Evolutionary conservation across 768 basidiomycete species (phyloP).

Genomic region (Mycena polygramma): DNA sequence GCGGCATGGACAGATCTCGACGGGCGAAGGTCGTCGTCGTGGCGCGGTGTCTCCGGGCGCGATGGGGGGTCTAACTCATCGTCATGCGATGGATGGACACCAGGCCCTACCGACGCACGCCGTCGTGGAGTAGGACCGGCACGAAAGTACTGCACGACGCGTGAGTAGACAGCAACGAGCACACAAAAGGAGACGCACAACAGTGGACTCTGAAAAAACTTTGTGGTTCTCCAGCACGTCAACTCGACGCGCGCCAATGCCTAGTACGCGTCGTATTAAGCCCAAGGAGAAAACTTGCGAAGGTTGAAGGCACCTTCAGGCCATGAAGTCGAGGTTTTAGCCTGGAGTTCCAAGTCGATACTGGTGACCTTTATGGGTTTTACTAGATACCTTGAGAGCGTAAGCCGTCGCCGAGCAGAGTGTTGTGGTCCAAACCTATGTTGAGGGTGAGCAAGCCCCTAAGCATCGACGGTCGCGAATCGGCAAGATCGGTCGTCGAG

Average conservation of each 20-base stretch:
- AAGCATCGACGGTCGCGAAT: slow-evolving; percentile 66
- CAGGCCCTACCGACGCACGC: slow-evolving; percentile 63
- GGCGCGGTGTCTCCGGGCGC: slow-evolving; percentile 31
- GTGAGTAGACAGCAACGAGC: too few relatives aligned
- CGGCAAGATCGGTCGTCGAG: slow-evolving; percentile 33
- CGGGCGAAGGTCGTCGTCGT: slow-evolving; percentile 22
- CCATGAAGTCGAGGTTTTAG: slow-evolving; percentile 80
- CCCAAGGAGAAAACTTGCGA: slow-evolving; percentile 7
- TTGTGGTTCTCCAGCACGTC: slow-evolving; percentile 85
- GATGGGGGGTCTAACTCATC: slow-evolving; percentile 41
- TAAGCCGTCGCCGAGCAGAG: slow-evolving; percentile 17
- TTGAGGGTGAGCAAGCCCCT: slow-evolving; percentile 75
- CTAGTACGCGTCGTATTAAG: slow-evolving; percentile 43
- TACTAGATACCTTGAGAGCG: slow-evolving; percentile 50
- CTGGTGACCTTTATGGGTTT: slow-evolving; percentile 90
- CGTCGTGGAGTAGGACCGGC: slow-evolving; percentile 61
- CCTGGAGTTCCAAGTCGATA: slow-evolving; percentile 85
- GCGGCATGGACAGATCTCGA: slow-evolving; percentile 21
- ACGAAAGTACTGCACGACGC: slow-evolving; percentile 65
- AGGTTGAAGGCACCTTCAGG: slow-evolving; percentile 76
- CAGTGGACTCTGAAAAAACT: slow-evolving; percentile 77
- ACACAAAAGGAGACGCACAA: slow-evolving; percentile 36
- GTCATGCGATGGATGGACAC: slow-evolving; percentile 54
- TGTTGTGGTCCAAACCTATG: slow-evolving; percentile 29
- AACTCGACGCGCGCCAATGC: slow-evolving; percentile 78